Evolutionary conservation across 306 rosid species (phyloP), one percentile per base, ranked within the genome.

Genomic region (Cyclanthera cordifolia): DNA sequence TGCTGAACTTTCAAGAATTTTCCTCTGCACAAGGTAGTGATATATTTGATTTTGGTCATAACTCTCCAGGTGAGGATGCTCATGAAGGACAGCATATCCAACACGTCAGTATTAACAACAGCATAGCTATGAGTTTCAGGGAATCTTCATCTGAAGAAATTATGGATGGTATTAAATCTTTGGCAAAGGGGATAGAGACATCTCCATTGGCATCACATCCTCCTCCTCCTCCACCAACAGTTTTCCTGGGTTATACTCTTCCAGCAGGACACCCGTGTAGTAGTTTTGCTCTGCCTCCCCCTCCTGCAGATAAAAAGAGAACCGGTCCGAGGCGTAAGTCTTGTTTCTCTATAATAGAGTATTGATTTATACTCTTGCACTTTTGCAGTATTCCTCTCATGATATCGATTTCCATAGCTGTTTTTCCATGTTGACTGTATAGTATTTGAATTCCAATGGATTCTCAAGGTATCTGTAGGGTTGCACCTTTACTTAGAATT

Each of bases 251-350:
- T 34, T 92, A 92, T 74, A 69, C 82, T 54, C 96, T 92, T 79
- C 91, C 96, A 69, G 76, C 77, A 2, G 96, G 88, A 48, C 98
- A 92, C 85, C 98, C 86, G 1, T 92, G 98, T 80, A 87, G 83
- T 73, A 77, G 72, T 70, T 87, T 92, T 79, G 77, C 89, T 25
- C 67, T 89, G 73, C 96, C 96, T 75, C 98, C 98, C 60, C 96
- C 98, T 25, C 98, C 96, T 4, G 89, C 96, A 16, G 96, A 92
- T 82, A 86, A 72, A 73, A 92, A 92, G 79, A 88, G 95, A 68
- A 87, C 78, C 13, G 98, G 95, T 70, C 93, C 98, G 8, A 86
- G 93, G 32, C 93, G 98, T 92, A 85, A 84, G 96, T 83, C 58
- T 65, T 54, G 53, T 63, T 32, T 49, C 69, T 43, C 46, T 21